phyloP scores from a whole-genome alignment of 176 grass and related monocot genomes.

The Tuctoria greenei region DNA sequence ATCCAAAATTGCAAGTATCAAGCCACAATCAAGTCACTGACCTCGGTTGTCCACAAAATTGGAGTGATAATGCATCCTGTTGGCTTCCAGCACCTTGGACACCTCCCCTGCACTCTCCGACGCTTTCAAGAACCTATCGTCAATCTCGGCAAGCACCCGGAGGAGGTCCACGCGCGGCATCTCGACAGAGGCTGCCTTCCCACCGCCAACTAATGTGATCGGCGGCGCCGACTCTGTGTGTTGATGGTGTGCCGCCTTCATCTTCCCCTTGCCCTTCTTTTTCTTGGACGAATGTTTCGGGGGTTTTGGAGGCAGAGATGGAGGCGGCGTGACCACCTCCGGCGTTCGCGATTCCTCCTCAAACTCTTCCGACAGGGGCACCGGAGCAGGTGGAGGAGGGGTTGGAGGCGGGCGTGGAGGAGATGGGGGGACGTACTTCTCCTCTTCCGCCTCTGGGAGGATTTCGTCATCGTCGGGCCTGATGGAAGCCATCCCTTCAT shows the following conservation, averaged over 20 bases:
- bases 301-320: constrained; percentile 48
- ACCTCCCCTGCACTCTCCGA: constrained; percentile 83
- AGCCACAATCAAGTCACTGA: constrained; percentile 45
- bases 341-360: constrained; percentile 64
- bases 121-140: constrained; percentile 77
- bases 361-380: constrained; percentile 17
- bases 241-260: constrained; percentile 65
- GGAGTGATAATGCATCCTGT: constrained; percentile 98
- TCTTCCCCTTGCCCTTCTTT: constrained; percentile 50
- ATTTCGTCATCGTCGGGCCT: constrained; percentile 58
- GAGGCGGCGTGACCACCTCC: constrained; percentile 45
- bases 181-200: constrained; percentile 41
- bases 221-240: constrained; percentile 69
- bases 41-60: constrained; percentile 88
- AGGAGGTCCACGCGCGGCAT: constrained; percentile 53
- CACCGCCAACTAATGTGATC: constrained; percentile 42
- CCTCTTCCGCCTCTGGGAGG: constrained; percentile 39
- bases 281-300: constrained; percentile 48
- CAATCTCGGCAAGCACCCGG: constrained; percentile 66
- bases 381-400: constrained; percentile 19
- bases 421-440: constrained; percentile 43
- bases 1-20: constrained; percentile 23
- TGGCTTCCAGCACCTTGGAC: constrained; percentile 84
- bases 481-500: constrained; percentile 67
- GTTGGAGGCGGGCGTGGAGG: constrained; percentile 53